phyloP scores from a whole-genome alignment of 371 early-diverging fungal species.

The Nematocida sp. region DNA sequence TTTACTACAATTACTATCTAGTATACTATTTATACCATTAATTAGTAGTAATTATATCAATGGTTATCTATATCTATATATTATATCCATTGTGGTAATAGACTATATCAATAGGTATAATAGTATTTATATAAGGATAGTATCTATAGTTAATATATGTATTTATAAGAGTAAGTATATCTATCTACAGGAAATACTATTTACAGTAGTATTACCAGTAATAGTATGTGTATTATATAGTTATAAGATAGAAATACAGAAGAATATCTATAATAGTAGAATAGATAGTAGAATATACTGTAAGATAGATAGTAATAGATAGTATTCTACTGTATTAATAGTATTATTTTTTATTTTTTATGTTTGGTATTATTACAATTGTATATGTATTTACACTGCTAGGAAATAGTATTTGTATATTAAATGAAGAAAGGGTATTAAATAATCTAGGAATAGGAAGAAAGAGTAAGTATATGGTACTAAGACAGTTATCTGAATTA shows the following conservation, averaged over 20 bases:
- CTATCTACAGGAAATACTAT: conserved; percentile 25
- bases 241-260: neutral
- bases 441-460: conserved; percentile 25
- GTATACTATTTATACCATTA: no score
- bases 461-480: neutral
- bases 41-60: no score
- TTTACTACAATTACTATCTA: no score
- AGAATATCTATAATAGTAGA: no score
- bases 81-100: no score
- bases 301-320: no score
- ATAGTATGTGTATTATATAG: conserved; percentile 13
- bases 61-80: no score
- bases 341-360: conserved; percentile 12
- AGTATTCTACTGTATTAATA: neutral
- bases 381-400: conserved; percentile 42
- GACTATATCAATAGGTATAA: no score
- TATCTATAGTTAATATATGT: no score
- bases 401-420: conserved; percentile 40
- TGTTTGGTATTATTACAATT: conserved; percentile 42
- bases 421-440: conserved; percentile 46
- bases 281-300: no score
- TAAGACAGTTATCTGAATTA: conserved; percentile 30
- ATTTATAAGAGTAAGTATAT: no score
- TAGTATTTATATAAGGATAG: no score
- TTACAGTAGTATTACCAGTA: conserved; percentile 5